A percentile compares a stretch with the other conserved stretches of the same genome.
Evolutionary conservation across 768 basidiomycete species (phyloP).

Genomic region (Agaricus sinodeliciosus): DNA sequence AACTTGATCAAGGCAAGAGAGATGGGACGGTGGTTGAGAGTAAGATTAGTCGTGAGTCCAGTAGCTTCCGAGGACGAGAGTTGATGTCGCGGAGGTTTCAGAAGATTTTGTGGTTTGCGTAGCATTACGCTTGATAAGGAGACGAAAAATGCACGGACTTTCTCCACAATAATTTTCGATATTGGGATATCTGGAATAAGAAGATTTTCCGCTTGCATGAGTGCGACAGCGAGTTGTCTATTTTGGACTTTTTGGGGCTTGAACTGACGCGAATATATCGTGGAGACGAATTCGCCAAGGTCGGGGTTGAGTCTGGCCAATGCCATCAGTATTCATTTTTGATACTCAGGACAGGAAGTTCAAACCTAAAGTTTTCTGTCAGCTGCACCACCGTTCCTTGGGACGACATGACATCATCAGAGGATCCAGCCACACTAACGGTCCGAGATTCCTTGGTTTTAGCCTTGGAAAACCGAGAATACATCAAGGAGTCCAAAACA

Average conservation of each 20-base stretch:
- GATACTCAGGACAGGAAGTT: background rate
- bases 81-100: slow-evolving; percentile 19
- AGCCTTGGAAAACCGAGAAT: slow-evolving; percentile 10
- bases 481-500: slow-evolving; percentile 41
- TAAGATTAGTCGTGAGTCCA: slow-evolving; percentile 10
- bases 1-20: slow-evolving; percentile 39
- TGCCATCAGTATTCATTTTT: background rate
- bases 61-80: slow-evolving; percentile 11
- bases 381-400: slow-evolving; percentile 39
- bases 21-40: slow-evolving; percentile 27
- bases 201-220: slow-evolving; percentile 22
- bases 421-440: slow-evolving; percentile 11
- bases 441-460: slow-evolving; percentile 5
- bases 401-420: slow-evolving; percentile 17
- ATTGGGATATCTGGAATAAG: slow-evolving; percentile 17
- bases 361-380: slow-evolving; percentile 45
- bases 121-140: slow-evolving; percentile 40
- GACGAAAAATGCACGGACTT: slow-evolving; percentile 31
- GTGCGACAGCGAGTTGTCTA: slow-evolving; percentile 28
- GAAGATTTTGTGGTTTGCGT: slow-evolving; percentile 27
- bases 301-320: slow-evolving; percentile 39
- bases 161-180: slow-evolving; percentile 16
- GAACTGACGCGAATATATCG: slow-evolving; percentile 42
- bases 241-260: slow-evolving; percentile 42
- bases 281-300: slow-evolving; percentile 46